A percentile compares a stretch with the other conserved stretches of the same genome.
Evolutionary conservation across 2,329 filamentous ascomycete genomes (phyloP).

Genomic region (Curvularia lunata): DNA sequence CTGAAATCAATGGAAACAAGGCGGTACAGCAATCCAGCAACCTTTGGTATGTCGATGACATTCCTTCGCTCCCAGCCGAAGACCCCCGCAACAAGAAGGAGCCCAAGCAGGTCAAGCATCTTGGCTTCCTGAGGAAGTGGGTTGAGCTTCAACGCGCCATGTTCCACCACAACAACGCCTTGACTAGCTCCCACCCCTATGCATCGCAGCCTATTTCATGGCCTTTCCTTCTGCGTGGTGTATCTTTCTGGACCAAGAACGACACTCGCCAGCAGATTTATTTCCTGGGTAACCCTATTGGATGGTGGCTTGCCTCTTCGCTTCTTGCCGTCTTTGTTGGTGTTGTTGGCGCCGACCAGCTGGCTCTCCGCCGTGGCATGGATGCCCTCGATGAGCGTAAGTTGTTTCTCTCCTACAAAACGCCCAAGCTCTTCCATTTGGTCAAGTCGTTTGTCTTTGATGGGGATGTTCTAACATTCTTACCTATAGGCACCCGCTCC

Average conservation of each 20-base stretch:
- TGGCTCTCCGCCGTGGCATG: slow-evolving; percentile 89
- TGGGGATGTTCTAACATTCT: slow-evolving; percentile 20
- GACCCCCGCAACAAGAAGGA: slow-evolving; percentile 76
- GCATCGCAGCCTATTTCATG: slow-evolving; percentile 94
- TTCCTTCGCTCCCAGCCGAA: slow-evolving; percentile 77
- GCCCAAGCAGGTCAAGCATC: slow-evolving; percentile 76
- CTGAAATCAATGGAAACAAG: slow-evolving; percentile 99
- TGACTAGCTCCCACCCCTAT: slow-evolving; percentile 97
- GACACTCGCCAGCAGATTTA: slow-evolving; percentile 97
- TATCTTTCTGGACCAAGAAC: slow-evolving; percentile 99
- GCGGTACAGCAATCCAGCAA: slow-evolving; percentile 88
- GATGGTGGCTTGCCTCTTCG: slow-evolving; percentile 96
- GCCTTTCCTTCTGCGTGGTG: slow-evolving; percentile 95
- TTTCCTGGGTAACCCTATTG: slow-evolving; percentile 94
- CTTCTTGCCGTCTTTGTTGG: slow-evolving; percentile 91
- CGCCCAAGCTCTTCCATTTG: slow-evolving; percentile 3
- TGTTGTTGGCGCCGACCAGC: slow-evolving; percentile 89
- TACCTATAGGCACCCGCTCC: slow-evolving; percentile 74
- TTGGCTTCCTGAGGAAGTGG: slow-evolving; percentile 94
- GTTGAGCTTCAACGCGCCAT: slow-evolving; percentile 95
- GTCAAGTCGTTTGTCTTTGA: slow-evolving; percentile 11
- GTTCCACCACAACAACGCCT: slow-evolving; percentile 99
- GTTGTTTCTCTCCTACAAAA: slow-evolving; percentile 50
- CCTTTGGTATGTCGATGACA: slow-evolving; percentile 91
- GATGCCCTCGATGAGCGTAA: slow-evolving; percentile 92